These are phyloP conservation scores for Coemansia sp. DNA, from an alignment of 192 early-diverging fungal genomes.

Conservation along the genomic window DNA sequence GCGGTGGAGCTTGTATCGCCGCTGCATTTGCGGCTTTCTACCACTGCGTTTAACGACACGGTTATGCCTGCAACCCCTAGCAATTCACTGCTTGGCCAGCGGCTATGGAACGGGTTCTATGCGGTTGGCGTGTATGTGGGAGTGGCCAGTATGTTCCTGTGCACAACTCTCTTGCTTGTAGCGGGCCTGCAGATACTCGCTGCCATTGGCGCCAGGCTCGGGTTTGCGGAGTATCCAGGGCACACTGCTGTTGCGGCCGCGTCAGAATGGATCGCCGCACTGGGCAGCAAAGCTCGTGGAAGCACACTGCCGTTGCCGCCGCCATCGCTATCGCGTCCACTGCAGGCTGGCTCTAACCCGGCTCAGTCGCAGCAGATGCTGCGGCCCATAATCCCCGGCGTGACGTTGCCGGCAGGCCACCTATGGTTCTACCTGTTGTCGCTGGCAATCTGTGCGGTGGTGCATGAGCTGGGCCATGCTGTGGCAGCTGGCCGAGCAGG, in stretches of 20 bases:
- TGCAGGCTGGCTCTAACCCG: background rate
- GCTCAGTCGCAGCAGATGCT: slow-evolving; percentile 4
- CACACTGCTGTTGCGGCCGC: too few species aligned
- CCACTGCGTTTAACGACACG: slow-evolving; percentile 1
- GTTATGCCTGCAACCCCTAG: too few species aligned
- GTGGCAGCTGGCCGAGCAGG: slow-evolving; percentile 16
- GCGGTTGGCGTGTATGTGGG: slow-evolving; percentile 1
- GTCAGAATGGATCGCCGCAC: too few species aligned
- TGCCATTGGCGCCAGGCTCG: background rate
- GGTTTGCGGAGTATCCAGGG: too few species aligned
- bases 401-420: slow-evolving; percentile 33
- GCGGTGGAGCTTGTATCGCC: slow-evolving; percentile 26
- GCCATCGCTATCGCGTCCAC: background rate
- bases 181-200: slow-evolving; percentile 21
- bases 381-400: slow-evolving; percentile 31
- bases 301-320: too few species aligned
- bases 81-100: too few species aligned
- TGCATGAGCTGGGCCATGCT: slow-evolving; percentile 42
- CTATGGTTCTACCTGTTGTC: slow-evolving; percentile 24
- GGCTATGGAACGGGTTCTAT: slow-evolving; percentile 20
- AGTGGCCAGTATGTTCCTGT: slow-evolving; percentile 13
- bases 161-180: slow-evolving; percentile 2
- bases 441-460: slow-evolving; percentile 12
- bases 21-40: slow-evolving; percentile 26
- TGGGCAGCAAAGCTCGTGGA: too few species aligned